Conservation (phyloP, 768 basidiomycete species). For the Butyriboletus loyo region DNA sequence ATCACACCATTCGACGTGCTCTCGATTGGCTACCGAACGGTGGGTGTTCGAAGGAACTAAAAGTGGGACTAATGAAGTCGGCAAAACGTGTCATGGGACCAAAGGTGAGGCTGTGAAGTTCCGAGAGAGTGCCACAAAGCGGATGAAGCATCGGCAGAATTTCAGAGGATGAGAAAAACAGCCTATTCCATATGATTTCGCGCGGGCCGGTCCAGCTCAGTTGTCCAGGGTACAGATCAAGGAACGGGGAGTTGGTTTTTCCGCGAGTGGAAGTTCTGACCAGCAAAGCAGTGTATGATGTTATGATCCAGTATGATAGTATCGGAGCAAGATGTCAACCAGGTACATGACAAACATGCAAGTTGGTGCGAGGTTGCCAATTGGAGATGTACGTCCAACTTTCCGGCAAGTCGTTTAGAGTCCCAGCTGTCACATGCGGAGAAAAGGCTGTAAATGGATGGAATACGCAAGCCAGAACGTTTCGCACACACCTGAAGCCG, state of each 20-base stretch:
- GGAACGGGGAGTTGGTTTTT: neutral
- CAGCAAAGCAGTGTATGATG: slow-evolving; percentile 9
- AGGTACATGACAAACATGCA: slow-evolving; percentile 22
- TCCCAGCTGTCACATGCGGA: slow-evolving; percentile 16
- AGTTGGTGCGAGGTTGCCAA: slow-evolving; percentile 13
- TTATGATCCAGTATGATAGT: too few species aligned
- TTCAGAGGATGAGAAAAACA: slow-evolving; percentile 17
- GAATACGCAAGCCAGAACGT: neutral
- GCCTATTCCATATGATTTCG: neutral
- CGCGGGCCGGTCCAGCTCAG: neutral
- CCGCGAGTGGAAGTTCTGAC: slow-evolving; percentile 4
- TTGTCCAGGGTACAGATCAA: neutral
- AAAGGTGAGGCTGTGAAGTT: slow-evolving; percentile 27
- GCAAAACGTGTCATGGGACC: neutral
- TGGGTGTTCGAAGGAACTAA: neutral
- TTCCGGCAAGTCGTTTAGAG: slow-evolving; percentile 8
- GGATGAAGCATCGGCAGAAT: slow-evolving; percentile 19
- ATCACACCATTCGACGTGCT: neutral
- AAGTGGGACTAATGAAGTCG: slow-evolving; percentile 1
- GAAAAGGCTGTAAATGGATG: slow-evolving; percentile 12
- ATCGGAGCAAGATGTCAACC: slow-evolving; percentile 17
- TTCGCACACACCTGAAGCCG: slow-evolving; percentile 7
- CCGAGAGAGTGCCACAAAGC: slow-evolving; percentile 32
- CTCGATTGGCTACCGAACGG: slow-evolving; percentile 4
- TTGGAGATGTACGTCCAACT: slow-evolving; percentile 5